Evolutionary conservation across 805 yeast species (phyloP).

Genomic region (Debaryomyces tyrocola): DNA sequence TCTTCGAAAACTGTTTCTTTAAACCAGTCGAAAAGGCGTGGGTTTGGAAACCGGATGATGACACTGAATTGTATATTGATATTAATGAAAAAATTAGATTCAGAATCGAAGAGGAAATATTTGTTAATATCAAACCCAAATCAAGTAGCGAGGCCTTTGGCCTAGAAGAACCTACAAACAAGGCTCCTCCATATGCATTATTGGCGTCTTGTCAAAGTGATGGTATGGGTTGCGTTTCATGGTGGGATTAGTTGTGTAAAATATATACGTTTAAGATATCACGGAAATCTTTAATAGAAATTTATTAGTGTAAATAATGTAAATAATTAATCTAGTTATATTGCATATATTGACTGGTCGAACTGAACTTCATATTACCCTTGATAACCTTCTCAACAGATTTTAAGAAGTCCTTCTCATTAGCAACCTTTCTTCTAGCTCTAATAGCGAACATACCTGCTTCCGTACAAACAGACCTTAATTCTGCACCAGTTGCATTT

Average conservation of each 20-base stretch:
- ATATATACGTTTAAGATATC: constrained; percentile 1
- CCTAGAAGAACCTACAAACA: constrained; percentile 34
- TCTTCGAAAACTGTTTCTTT: constrained; percentile 76
- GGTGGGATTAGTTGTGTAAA: constrained; percentile 74
- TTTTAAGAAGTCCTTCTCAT: constrained; percentile 95
- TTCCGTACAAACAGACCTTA: constrained; percentile 97
- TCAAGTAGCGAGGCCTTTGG: constrained; percentile 56
- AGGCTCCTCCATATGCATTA: constrained; percentile 78
- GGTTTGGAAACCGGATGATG: constrained; percentile 87
- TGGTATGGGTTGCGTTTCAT: constrained; percentile 93
- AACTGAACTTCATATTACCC: constrained; percentile 96
- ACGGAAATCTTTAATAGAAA: constrained; percentile 1
- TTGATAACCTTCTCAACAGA: constrained; percentile 98
- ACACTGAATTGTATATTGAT: constrained; percentile 78
- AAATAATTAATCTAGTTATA: constrained; percentile 56
- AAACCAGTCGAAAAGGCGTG: constrained; percentile 83
- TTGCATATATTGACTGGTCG: constrained; percentile 98
- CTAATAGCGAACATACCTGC: constrained; percentile 99
- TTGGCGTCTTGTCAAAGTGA: constrained; percentile 91
- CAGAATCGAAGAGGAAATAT: constrained; percentile 85
- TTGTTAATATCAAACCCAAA: constrained; percentile 79
- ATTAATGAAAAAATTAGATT: constrained; percentile 88
- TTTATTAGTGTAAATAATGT: not conserved
- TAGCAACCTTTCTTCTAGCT: constrained; percentile 96
- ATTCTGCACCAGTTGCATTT: constrained; percentile 97